These are phyloP conservation scores for Vishniacozyma victoriae DNA, from an alignment of 768 basidiomycete species.

Conservation along the genomic window DNA sequence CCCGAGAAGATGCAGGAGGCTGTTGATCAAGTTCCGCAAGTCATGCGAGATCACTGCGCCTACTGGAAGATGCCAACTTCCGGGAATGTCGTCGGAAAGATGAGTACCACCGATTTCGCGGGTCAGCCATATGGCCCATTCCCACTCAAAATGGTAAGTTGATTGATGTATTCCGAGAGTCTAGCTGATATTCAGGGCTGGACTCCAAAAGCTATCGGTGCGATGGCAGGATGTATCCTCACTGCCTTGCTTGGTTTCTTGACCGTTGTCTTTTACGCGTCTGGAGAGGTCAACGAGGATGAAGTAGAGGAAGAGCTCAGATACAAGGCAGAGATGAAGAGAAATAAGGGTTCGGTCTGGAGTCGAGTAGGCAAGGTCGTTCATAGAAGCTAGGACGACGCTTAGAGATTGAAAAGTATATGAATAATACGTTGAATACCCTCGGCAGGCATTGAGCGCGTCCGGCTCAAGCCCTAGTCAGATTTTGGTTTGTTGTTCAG, in stretches of 20 bases:
- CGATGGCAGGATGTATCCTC: slow-evolving; percentile 62
- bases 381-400: background rate
- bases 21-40: slow-evolving; percentile 51
- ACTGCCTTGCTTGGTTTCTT: slow-evolving; percentile 76
- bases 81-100: slow-evolving; percentile 82
- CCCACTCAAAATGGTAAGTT: slow-evolving; percentile 61
- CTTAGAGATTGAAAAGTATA: too few relatives aligned
- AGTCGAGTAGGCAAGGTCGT: slow-evolving; percentile 9
- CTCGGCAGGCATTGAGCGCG: too few relatives aligned
- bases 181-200: slow-evolving; percentile 34
- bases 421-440: too few relatives aligned
- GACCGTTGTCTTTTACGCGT: slow-evolving; percentile 77
- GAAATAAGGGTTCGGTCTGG: slow-evolving; percentile 11
- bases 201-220: slow-evolving; percentile 47
- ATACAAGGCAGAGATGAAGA: slow-evolving; percentile 57
- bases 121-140: slow-evolving; percentile 61
- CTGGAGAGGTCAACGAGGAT: slow-evolving; percentile 70
- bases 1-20: slow-evolving; percentile 62
- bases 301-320: slow-evolving; percentile 72
- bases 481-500: too few relatives aligned
- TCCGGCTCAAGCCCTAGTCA: too few relatives aligned
- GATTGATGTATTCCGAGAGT: slow-evolving; percentile 3
- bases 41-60: slow-evolving; percentile 66
- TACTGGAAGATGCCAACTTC: slow-evolving; percentile 56
- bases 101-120: slow-evolving; percentile 60